These are phyloP conservation scores for Apiospora saccharicola DNA, from an alignment of 2,329 filamentous ascomycete genomes.

Conservation along the genomic window DNA sequence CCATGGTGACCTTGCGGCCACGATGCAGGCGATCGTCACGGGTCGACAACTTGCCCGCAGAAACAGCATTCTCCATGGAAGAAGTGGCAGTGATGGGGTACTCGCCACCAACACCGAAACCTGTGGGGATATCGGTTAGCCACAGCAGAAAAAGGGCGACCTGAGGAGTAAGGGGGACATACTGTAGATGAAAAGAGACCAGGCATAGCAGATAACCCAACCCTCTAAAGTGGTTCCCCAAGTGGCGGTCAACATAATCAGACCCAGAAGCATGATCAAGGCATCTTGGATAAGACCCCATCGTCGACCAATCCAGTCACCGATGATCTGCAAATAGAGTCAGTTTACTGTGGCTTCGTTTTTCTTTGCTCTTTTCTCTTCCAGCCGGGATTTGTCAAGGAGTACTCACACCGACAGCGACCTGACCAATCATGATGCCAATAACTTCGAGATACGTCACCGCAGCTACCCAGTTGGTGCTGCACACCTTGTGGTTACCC, in stretches of 20 bases:
- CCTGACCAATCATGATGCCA: slow-evolving; percentile 94
- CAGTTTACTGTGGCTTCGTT: slow-evolving; percentile 27
- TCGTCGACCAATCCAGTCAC: slow-evolving; percentile 84
- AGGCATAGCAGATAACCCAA: slow-evolving; percentile 97
- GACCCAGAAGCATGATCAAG: slow-evolving; percentile 89
- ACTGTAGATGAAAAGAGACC: slow-evolving; percentile 92
- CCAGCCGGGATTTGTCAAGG: slow-evolving; percentile 19
- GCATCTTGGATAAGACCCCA: slow-evolving; percentile 98
- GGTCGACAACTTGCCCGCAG: slow-evolving; percentile 87
- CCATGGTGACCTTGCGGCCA: slow-evolving; percentile 92
- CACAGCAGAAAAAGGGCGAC: slow-evolving; percentile 49
- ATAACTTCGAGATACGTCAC: slow-evolving; percentile 92
- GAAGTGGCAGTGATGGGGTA: slow-evolving; percentile 97
- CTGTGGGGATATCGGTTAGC: slow-evolving; percentile 33
- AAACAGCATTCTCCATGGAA: slow-evolving; percentile 89
- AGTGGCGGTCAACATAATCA: slow-evolving; percentile 88
- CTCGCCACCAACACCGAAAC: slow-evolving; percentile 77
- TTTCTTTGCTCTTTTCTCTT: neutral
- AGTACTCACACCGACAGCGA: slow-evolving; percentile 76
- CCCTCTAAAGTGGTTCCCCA: slow-evolving; percentile 89
- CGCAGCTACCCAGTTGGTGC: slow-evolving; percentile 79
- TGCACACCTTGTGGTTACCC: slow-evolving; percentile 70
- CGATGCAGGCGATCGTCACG: slow-evolving; percentile 93
- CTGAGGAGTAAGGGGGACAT: slow-evolving; percentile 44
- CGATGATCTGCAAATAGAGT: slow-evolving; percentile 53